Base-by-base conservation (phyloP, 1,139 yeast genomes). In the Pichia sp. region DNA sequence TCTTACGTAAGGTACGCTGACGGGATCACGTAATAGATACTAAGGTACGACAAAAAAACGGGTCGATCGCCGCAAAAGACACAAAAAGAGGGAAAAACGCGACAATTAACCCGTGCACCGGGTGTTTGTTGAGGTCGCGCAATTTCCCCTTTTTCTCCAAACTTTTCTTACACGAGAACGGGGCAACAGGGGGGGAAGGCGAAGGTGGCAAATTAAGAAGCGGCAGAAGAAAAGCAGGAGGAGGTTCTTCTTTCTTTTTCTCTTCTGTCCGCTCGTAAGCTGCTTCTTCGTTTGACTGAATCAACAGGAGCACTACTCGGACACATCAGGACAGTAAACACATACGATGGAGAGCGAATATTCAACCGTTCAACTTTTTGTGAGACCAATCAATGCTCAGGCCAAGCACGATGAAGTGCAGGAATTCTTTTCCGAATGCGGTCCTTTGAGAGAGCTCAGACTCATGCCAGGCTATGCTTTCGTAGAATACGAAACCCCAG, bases 401-500 rank as follows among this genome's bases (percentile, higher is more conserved):
- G 78, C 74, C 55, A 71, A 76, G 51, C 75, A 75, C 57, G 85
- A 84, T 59, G 87, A 84, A 65, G 71, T 87, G 54, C 83, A 84
- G 70, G 88, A 81, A 56, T 83, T 82, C 68, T 86, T 87, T 66
- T 71, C 82, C 15, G 76, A 81, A 57, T 77, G 76, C 58, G 95
- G 92, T 61, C 80, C 86, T 52, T 74, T 87, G 63, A 75, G 76
- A 60, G 90, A 85, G 64, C 82, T 85, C 53, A 84, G 84, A 69
- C 71, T 86, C 64, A 78, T 84, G 79, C 82, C 85, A 67, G 92
- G 92, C 48, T 85, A 83, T 67, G 93, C 90, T 42, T 86, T 85
- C 65, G 82, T 87, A 58, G 86, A 86, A 64, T 87, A 77, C 64
- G 88, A 84, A 68, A 78, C 75, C 56, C 72, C 82, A 34, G 92